These are phyloP conservation scores for Fonsecaea pedrosoi DNA, from an alignment of 2,329 filamentous ascomycete species.

Conservation along the genomic window DNA sequence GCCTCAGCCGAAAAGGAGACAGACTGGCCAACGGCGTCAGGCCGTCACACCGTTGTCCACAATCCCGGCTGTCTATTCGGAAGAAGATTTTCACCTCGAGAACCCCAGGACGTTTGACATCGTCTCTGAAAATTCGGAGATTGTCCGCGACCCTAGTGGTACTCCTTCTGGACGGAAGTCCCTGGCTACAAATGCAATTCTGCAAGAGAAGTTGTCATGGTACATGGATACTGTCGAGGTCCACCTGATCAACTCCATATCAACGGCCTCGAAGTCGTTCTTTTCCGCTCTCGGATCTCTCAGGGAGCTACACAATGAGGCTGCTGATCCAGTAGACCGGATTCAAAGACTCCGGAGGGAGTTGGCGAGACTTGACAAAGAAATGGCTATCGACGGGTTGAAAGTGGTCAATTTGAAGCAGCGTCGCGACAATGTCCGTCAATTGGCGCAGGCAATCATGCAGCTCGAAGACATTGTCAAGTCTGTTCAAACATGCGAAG, in stretches of 20 bases:
- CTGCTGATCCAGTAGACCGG: constrained; percentile 84
- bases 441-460: constrained; percentile 79
- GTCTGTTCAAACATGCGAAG: constrained; percentile 76
- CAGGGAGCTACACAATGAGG: constrained; percentile 88
- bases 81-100: constrained; percentile 91
- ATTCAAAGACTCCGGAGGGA: constrained; percentile 84
- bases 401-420: constrained; percentile 84
- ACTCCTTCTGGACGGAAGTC: constrained; percentile 71
- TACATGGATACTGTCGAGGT: constrained; percentile 99
- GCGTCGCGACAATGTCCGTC: constrained; percentile 81
- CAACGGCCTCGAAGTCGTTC: constrained; percentile 92
- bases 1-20: constrained; percentile 57
- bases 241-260: constrained; percentile 94
- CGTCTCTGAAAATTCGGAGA: constrained; percentile 93
- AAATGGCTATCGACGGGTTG: constrained; percentile 84
- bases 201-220: constrained; percentile 98
- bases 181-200: constrained; percentile 91
- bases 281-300: constrained; percentile 92
- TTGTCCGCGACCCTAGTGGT: constrained; percentile 75
- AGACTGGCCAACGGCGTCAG: constrained; percentile 65
- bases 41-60: constrained; percentile 86
- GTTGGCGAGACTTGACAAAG: constrained; percentile 78
- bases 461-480: constrained; percentile 82
- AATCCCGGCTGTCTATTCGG: constrained; percentile 91
- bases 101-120: constrained; percentile 96